These are phyloP conservation scores for Hebeloma cylindrosporum DNA, from an alignment of 768 basidiomycete species.

Conservation along the genomic window DNA sequence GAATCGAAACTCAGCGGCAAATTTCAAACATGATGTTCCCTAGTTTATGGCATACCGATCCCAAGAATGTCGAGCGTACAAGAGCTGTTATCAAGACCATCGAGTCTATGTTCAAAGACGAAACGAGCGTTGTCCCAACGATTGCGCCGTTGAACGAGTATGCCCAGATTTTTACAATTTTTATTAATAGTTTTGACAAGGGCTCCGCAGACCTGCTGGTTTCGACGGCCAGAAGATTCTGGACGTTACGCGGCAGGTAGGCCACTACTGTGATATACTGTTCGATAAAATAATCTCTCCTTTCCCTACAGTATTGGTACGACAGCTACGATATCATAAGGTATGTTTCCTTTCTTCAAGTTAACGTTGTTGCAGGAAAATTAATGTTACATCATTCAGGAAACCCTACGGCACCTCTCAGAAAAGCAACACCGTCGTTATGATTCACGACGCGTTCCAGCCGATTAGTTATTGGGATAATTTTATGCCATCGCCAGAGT, in stretches of 20 bases:
- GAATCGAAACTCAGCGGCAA: not conserved
- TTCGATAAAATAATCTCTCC: not conserved
- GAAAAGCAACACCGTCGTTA: conserved; percentile 60
- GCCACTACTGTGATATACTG: not conserved
- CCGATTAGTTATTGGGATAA: conserved; percentile 65
- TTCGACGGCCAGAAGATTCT: conserved; percentile 53
- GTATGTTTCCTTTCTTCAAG: conserved; percentile 30
- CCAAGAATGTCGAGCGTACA: conserved; percentile 67
- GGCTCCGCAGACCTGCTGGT: conserved; percentile 60
- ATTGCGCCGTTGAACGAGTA: conserved; percentile 82
- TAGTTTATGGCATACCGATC: conserved; percentile 63
- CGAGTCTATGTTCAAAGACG: conserved; percentile 53
- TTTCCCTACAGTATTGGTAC: conserved; percentile 52
- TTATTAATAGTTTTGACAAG: not conserved
- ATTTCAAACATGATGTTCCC: not conserved
- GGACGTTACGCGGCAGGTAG: conserved; percentile 41
- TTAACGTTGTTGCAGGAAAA: not conserved
- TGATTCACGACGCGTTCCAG: conserved; percentile 80
- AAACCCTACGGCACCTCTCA: conserved; percentile 34
- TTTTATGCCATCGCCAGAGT: conserved; percentile 51
- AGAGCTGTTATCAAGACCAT: conserved; percentile 62
- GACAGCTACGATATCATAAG: conserved; percentile 73
- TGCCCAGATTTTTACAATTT: conserved; percentile 7
- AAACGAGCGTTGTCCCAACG: conserved; percentile 52
- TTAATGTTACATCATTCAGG: conserved; percentile 19